Evolutionary conservation across 139 green algal species (phyloP).

Genomic region (Chara braunii): DNA sequence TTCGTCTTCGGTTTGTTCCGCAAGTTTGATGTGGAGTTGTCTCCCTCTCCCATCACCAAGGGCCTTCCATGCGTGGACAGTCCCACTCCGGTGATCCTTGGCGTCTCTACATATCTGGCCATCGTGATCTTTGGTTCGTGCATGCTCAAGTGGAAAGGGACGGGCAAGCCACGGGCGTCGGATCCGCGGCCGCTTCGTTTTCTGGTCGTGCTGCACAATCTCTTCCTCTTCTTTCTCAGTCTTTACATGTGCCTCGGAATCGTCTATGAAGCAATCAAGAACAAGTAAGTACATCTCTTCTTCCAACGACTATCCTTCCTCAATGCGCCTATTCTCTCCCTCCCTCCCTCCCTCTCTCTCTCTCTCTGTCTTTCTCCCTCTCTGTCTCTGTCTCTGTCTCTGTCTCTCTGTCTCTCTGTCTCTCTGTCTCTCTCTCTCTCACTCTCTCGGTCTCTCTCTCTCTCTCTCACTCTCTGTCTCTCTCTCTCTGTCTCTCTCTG

Average conservation of each 20-base stretch:
- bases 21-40: background rate
- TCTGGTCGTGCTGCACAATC: constrained; percentile 4
- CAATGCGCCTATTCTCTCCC: too few relatives aligned
- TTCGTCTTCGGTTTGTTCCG: background rate
- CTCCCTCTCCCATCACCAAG: background rate
- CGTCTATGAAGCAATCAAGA: constrained; percentile 1
- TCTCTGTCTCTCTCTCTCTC: too few relatives aligned
- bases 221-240: constrained; percentile 4
- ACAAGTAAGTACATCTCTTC: too few relatives aligned
- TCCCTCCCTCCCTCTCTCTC: too few relatives aligned
- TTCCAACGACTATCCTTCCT: too few relatives aligned
- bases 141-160: background rate
- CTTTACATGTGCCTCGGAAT: constrained; percentile 20
- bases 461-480: too few relatives aligned
- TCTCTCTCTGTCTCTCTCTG: too few relatives aligned
- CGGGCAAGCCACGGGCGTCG: background rate
- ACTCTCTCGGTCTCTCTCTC: too few relatives aligned
- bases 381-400: too few relatives aligned
- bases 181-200: background rate
- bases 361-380: too few relatives aligned
- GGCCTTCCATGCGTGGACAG: constrained; percentile 2
- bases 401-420: too few relatives aligned
- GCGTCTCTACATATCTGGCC: background rate
- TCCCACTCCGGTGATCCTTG: background rate
- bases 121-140: constrained; percentile 4